Evolutionary conservation across 140 eudicot genomes (phyloP), one percentile per base, ranked within the genome.

Genomic region (Bidens hawaiensis): DNA sequence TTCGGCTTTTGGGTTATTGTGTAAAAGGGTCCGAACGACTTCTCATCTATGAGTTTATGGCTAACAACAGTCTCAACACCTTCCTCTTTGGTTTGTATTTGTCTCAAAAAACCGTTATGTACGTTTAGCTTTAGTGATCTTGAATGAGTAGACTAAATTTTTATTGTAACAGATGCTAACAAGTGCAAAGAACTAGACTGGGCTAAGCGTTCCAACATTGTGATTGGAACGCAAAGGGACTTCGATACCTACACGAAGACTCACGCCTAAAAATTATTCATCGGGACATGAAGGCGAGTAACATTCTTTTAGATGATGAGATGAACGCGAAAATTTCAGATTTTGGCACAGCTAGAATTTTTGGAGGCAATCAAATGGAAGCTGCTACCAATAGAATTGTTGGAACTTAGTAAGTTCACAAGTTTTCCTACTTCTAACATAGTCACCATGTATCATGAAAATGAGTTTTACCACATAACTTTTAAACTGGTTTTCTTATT

Each of bases 281-380:
- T 49, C 62, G 85, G 18, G 85, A 79, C 27, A 27, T 79, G 51
- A 79, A 79, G 48, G 68, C 69, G 0, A 75, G 81, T 31, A 75
- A 79, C 41, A 62, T 79, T 26, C 55, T 79, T 13, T 31, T 79
- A 65, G 85, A 79, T n/a, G 8, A 36, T 0, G 75, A 79, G 1
- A 70, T 79, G 81, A 79, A 79, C 27, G 51, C 81, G 0, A 79
- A 75, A 46, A 79, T 79, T 24, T 79, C 85, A 4, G 81, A 79
- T 54, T 79, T 79, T 56, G 85, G 85, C 38, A 71, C 77, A 4
- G 85, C 85, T 13, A 62, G 85, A 46, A 79, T 79, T 27, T 75
- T 79, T 5, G 81, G 81, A 42, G 75, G 69, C 23, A 58, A 70
- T 28, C 75, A 75, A 48, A 49, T 50, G 38, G 76, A 80, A 33